phyloP scores from a whole-genome alignment of 2,329 filamentous ascomycete genomes.

The Xylaria polymorpha region DNA sequence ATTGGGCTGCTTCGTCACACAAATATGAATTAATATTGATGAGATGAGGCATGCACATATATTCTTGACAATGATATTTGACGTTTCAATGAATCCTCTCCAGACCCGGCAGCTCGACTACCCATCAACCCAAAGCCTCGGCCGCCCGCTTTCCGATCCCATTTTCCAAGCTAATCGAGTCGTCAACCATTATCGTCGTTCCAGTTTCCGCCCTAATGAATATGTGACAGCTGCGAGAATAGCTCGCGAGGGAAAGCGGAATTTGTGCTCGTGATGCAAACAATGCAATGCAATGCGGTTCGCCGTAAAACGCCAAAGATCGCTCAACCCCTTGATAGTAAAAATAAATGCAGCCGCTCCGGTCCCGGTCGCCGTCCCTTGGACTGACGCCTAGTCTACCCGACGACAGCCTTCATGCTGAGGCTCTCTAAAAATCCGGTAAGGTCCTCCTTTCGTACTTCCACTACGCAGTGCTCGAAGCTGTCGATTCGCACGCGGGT shows the following conservation, averaged over 20 bases:
- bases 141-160: constrained; percentile 4
- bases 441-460: constrained; percentile 96
- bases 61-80: constrained; percentile 36
- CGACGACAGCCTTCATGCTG: constrained; percentile 88
- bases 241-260: constrained; percentile 23
- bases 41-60: constrained; percentile 35
- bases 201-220: constrained; percentile 16
- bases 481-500: constrained; percentile 92
- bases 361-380: constrained; percentile 2
- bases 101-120: constrained; percentile 10
- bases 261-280: constrained; percentile 24
- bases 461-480: constrained; percentile 97
- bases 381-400: constrained; percentile 53
- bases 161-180: constrained; percentile 32
- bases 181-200: constrained; percentile 39
- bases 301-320: constrained; percentile 32
- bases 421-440: constrained; percentile 89
- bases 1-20: not conserved
- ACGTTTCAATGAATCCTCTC: constrained; percentile 23
- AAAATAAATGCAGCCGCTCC: constrained; percentile 15
- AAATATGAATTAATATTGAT: constrained; percentile 18
- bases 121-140: constrained; percentile 9
- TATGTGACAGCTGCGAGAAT: constrained; percentile 26
- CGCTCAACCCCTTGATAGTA: constrained; percentile 29
- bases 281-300: constrained; percentile 32